These are phyloP conservation scores for Eucalyptus paniculata DNA, from an alignment of 345 rosid species.

Conservation along the genomic window DNA sequence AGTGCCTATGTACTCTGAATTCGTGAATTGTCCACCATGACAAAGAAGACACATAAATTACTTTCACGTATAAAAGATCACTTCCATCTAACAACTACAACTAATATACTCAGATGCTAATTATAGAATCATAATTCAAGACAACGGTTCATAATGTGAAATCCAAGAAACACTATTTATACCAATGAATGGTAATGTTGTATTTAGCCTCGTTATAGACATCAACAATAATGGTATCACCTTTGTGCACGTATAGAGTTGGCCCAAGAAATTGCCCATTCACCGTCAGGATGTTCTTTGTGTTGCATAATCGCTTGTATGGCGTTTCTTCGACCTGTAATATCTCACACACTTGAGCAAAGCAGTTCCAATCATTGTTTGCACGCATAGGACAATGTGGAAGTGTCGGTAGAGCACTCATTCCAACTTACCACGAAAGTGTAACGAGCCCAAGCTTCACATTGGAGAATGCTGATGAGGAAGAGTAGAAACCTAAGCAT, in stretches of 20 bases:
- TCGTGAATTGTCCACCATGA: neutral
- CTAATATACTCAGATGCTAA: neutral
- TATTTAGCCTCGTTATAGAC: conserved; percentile 7
- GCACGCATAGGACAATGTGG: neutral
- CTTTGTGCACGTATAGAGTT: conserved; percentile 3
- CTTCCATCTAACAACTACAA: neutral
- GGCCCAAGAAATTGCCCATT: conserved; percentile 25
- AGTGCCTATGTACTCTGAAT: neutral
- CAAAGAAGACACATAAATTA: neutral
- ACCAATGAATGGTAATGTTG: conserved; percentile 26
- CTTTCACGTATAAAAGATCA: neutral
- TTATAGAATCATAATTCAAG: neutral
- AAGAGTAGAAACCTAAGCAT: neutral
- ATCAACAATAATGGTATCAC: conserved; percentile 6
- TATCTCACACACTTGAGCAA: neutral
- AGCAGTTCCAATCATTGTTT: neutral
- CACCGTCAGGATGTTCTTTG: conserved; percentile 17
- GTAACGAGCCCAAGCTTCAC: neutral
- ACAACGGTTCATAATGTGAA: neutral
- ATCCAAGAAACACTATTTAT: neutral
- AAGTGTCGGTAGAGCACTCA: neutral
- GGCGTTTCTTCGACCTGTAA: conserved; percentile 11
- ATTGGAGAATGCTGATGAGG: neutral
- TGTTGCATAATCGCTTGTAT: conserved; percentile 11
- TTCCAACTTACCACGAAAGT: neutral